These are phyloP conservation scores for Termitomyces sp. DNA, from an alignment of 768 basidiomycete species.

Conservation along the genomic window DNA sequence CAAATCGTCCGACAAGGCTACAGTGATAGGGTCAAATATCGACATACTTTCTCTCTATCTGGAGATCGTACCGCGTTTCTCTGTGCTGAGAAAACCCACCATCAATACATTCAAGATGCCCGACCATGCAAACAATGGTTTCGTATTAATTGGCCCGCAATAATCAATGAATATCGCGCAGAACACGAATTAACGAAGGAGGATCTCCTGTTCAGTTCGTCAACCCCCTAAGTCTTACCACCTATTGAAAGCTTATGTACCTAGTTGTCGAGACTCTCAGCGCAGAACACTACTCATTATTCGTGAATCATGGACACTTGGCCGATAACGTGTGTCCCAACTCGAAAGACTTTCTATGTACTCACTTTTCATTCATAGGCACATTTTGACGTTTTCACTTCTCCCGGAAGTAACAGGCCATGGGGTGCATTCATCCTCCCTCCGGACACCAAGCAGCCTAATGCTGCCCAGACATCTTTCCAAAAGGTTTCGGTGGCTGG, in stretches of 20 bases:
- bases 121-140: conserved; percentile 7
- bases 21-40: neutral
- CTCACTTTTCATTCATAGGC: neutral
- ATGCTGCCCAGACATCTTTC: neutral
- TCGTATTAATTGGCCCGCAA: neutral
- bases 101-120: conserved; percentile 7
- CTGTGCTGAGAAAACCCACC: conserved; percentile 8
- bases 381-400: conserved; percentile 5
- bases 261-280: conserved; percentile 11
- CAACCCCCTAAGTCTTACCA: neutral
- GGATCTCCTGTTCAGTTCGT: conserved; percentile 5
- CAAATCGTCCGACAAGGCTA: neutral
- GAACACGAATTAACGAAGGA: conserved; percentile 5
- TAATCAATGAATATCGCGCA: conserved; percentile 2
- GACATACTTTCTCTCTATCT: conserved; percentile 6
- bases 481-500: conserved; percentile 2
- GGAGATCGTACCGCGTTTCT: conserved; percentile 9
- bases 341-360: neutral
- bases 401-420: neutral
- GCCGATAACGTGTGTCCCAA: neutral
- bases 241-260: neutral
- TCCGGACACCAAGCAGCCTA: neutral
- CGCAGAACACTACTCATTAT: conserved; percentile 4
- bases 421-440: conserved; percentile 7
- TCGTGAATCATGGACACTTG: conserved; percentile 9